Evolutionary conservation across 1,284 basidiomycete species (phyloP).

Genomic region (Tranzscheliella williamsii): DNA sequence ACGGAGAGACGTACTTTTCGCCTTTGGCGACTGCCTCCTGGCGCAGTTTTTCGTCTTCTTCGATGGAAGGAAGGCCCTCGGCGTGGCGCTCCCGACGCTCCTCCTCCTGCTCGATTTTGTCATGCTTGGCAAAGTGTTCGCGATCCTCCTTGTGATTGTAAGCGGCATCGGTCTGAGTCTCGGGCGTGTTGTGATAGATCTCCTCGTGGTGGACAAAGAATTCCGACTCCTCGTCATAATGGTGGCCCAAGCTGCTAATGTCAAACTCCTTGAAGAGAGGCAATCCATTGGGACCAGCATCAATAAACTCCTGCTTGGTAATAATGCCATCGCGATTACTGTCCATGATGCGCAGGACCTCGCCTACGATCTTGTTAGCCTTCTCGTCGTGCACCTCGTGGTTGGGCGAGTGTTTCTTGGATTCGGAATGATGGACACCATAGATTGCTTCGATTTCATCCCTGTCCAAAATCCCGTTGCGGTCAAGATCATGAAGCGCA

Average conservation of each 20-base stretch:
- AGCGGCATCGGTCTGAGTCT: slow-evolving; percentile 92
- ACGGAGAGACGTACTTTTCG: slow-evolving; percentile 50
- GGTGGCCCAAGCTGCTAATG: slow-evolving; percentile 78
- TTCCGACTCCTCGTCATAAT: slow-evolving; percentile 68
- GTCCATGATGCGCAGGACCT: slow-evolving; percentile 77
- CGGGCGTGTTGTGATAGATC: slow-evolving; percentile 88
- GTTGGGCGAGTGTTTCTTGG: slow-evolving; percentile 78
- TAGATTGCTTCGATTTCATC: slow-evolving; percentile 63
- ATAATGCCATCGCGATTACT: slow-evolving; percentile 77
- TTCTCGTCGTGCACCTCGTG: slow-evolving; percentile 81
- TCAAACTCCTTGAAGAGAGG: slow-evolving; percentile 71
- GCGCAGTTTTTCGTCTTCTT: slow-evolving; percentile 50
- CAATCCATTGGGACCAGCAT: slow-evolving; percentile 73
- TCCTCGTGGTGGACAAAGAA: slow-evolving; percentile 66
- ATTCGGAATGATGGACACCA: slow-evolving; percentile 92
- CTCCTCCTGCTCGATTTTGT: slow-evolving; percentile 81
- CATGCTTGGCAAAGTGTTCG: slow-evolving; percentile 86
- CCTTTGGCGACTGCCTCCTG: slow-evolving; percentile 48
- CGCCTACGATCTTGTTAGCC: slow-evolving; percentile 77
- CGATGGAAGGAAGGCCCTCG: slow-evolving; percentile 71
- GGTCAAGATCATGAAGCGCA: slow-evolving; percentile 86
- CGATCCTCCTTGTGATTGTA: slow-evolving; percentile 79
- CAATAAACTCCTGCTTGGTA: slow-evolving; percentile 77
- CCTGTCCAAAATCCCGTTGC: slow-evolving; percentile 62
- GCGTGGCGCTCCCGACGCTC: slow-evolving; percentile 78